phyloP scores from a whole-genome alignment of 2,329 filamentous ascomycete genomes.

The Volutella citrinella region DNA sequence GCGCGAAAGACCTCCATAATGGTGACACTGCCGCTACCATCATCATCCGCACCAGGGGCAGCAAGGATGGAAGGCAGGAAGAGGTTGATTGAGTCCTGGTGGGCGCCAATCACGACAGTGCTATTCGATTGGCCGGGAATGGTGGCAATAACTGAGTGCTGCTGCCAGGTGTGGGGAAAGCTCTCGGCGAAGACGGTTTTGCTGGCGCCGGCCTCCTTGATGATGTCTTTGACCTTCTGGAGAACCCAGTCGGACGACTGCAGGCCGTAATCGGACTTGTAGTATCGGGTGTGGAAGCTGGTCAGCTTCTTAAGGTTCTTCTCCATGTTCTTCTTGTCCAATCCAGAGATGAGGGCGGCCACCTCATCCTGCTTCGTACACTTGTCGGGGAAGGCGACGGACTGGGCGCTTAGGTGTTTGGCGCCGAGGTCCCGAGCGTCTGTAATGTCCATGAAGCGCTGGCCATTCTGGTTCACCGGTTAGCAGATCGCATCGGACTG shows the following conservation, averaged over 20 bases:
- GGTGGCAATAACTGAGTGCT: slow-evolving; percentile 86
- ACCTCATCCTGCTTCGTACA: slow-evolving; percentile 64
- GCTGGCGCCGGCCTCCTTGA: slow-evolving; percentile 68
- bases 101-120: slow-evolving; percentile 85
- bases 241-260: slow-evolving; percentile 89
- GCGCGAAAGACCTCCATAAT: slow-evolving; percentile 88
- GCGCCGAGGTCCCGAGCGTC: slow-evolving; percentile 60
- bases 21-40: slow-evolving; percentile 88
- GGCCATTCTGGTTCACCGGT: slow-evolving; percentile 61
- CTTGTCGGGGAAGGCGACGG: slow-evolving; percentile 63
- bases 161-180: slow-evolving; percentile 83
- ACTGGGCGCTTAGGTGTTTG: slow-evolving; percentile 30
- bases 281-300: slow-evolving; percentile 79
- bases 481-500: too few relatives aligned
- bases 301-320: slow-evolving; percentile 76
- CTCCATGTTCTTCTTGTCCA: slow-evolving; percentile 75
- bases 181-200: slow-evolving; percentile 66
- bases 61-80: slow-evolving; percentile 80
- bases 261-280: slow-evolving; percentile 72
- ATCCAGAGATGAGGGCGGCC: slow-evolving; percentile 60
- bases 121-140: slow-evolving; percentile 83
- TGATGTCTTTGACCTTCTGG: slow-evolving; percentile 67
- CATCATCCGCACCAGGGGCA: slow-evolving; percentile 92
- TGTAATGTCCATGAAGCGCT: slow-evolving; percentile 94
- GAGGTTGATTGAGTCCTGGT: slow-evolving; percentile 94